phyloP scores from a whole-genome alignment of 441 rosid genomes.

The Populus hybrid region DNA sequence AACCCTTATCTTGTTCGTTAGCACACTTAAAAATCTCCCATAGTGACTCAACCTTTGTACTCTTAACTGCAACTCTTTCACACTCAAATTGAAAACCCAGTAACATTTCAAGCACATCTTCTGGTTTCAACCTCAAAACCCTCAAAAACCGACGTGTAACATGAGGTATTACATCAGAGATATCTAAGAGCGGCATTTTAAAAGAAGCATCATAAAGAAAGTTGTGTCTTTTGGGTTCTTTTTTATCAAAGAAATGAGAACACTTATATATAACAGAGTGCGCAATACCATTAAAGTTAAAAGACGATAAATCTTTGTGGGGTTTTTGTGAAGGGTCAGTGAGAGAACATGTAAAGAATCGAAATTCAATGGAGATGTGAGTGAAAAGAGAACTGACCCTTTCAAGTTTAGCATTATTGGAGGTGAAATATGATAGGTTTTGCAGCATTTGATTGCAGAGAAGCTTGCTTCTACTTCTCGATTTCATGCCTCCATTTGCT shows the following conservation, averaged over 20 bases:
- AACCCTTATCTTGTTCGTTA: constrained; percentile 38
- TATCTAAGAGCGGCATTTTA: constrained; percentile 47
- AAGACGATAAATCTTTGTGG: constrained; percentile 30
- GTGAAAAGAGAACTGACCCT: constrained; percentile 24
- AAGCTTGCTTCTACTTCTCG: neutral
- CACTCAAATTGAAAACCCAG: constrained; percentile 49
- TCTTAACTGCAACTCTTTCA: constrained; percentile 33
- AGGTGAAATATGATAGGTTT: constrained; percentile 29
- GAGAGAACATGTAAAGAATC: constrained; percentile 12
- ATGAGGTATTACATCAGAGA: constrained; percentile 57
- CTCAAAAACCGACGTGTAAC: constrained; percentile 56
- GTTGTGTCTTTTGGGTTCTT: constrained; percentile 18
- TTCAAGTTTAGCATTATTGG: constrained; percentile 17
- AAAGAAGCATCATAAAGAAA: constrained; percentile 32
- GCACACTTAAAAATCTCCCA: constrained; percentile 65
- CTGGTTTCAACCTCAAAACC: constrained; percentile 41
- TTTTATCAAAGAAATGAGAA: constrained; percentile 20
- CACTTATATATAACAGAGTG: constrained; percentile 28
- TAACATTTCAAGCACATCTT: constrained; percentile 58
- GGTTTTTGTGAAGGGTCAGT: constrained; percentile 18
- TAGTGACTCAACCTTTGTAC: constrained; percentile 54
- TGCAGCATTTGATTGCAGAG: constrained; percentile 34
- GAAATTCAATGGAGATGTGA: constrained; percentile 16
- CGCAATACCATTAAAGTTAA: constrained; percentile 27
- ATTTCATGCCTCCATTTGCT: neutral